These are phyloP conservation scores for Chimonanthus praecox DNA, from an alignment of 164 flowering plant species.

Conservation along the genomic window DNA sequence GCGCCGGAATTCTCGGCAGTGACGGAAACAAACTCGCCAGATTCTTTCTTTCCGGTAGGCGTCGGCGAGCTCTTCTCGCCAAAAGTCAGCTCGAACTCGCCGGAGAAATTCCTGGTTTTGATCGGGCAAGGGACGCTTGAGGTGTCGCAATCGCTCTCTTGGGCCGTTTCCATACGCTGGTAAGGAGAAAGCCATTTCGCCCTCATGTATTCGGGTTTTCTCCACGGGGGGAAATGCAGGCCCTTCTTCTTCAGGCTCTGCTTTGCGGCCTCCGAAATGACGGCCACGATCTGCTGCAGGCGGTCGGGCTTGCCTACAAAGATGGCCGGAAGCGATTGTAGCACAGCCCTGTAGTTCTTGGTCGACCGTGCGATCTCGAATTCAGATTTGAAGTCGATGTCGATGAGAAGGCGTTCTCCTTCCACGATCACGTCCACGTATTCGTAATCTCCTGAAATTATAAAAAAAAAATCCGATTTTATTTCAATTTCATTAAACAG, in stretches of 20 bases:
- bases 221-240: constrained; percentile 85
- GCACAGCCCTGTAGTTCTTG: constrained; percentile 50
- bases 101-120: constrained; percentile 16
- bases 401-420: constrained; percentile 59
- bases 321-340: constrained; percentile 62
- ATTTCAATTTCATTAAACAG: not conserved
- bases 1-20: constrained; percentile 23
- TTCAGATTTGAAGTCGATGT: constrained; percentile 85
- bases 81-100: constrained; percentile 18
- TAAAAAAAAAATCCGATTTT: too few relatives aligned
- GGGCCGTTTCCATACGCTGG: constrained; percentile 1
- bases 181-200: constrained; percentile 80
- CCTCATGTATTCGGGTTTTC: constrained; percentile 64
- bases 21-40: constrained; percentile 10
- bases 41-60: not conserved
- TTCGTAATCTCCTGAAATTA: constrained; percentile 73
- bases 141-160: not conserved
- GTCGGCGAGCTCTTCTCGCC: constrained; percentile 7
- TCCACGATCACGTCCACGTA: constrained; percentile 71
- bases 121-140: not conserved
- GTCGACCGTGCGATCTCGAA: constrained; percentile 90
- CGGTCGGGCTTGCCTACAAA: constrained; percentile 84
- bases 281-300: constrained; percentile 49
- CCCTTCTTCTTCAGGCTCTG: constrained; percentile 90
- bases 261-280: constrained; percentile 74